Base-by-base conservation (phyloP, 164 flowering plant genomes). In the Magnolia kwangsiensis region DNA sequence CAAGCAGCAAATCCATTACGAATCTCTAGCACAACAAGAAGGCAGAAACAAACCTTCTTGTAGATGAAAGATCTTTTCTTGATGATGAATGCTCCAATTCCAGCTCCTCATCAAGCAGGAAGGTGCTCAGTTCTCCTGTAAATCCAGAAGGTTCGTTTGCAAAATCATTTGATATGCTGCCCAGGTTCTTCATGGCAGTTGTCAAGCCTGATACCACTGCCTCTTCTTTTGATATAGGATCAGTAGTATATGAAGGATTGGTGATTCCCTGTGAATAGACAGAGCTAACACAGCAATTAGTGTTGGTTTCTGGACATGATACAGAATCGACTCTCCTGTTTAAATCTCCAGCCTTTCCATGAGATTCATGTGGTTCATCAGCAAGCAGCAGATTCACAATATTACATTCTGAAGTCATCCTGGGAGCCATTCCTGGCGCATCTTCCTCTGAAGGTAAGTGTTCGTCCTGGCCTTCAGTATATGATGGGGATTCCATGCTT, bases 41-140 rank as follows among this genome's bases (percentile, higher is more conserved):
- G 14, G 18, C 61, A 64, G 13, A 71, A 55, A 69, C 2, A 51
- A 85, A 92, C 97, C 96, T 94, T 81, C 75, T 83, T 70, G 51
- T 69, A 11, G 86, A 78, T 29, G 79, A 82, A 76, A 63, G 77
- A 72, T 75, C 82, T 61, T 75, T 86, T 70, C 75, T 84, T 11
- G 14, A 58, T 51, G 84, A 78, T 74, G 82, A 18, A 1, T 80
- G 90, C 85, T 93, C 97, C 71, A 86, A 64, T 79, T 95, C 97
- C 67, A 95, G 85, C 86, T 95, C 98, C 80, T 95, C 97, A 75
- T 95, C 98, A 75, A 95, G 90, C 91, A 90, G 80, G 79, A 95
- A 95, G 71, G 97, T 87, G 80, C 78, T 83, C 24, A 78, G 83
- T 19, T 83, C 85, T 51, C 71, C 81, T 10, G 24, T 31, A 76